Percentiles rank a stretch among this genome's conserved stretches.
Conservation (phyloP, 306 rosid genomes). For the Albizia julibrissin region DNA sequence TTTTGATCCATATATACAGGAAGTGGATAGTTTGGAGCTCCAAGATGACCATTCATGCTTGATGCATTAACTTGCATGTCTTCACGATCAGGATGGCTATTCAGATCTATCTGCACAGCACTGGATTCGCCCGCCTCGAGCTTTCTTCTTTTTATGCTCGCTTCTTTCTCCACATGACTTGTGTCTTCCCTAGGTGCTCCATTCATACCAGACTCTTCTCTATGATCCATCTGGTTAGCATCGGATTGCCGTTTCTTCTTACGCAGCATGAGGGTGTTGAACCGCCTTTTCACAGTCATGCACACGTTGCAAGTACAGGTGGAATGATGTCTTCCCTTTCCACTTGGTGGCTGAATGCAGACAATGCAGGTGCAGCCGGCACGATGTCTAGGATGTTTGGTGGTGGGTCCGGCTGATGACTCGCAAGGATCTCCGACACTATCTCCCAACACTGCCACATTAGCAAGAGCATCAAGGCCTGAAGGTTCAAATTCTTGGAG, state of each 20-base stretch:
- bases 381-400: constrained; percentile 91
- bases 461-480: constrained; percentile 92
- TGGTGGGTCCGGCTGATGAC: constrained; percentile 70
- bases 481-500: constrained; percentile 60
- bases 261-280: constrained; percentile 85
- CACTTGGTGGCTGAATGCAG: constrained; percentile 97
- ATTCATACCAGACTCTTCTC: constrained; percentile 41
- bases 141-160: constrained; percentile 38
- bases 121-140: constrained; percentile 51
- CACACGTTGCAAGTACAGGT: constrained; percentile 93
- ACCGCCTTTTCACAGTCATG: constrained; percentile 90
- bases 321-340: constrained; percentile 88
- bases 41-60: constrained; percentile 46
- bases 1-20: constrained; percentile 42
- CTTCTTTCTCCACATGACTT: constrained; percentile 45
- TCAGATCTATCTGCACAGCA: constrained; percentile 73
- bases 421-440: constrained; percentile 53
- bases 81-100: constrained; percentile 68
- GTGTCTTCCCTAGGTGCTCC: constrained; percentile 40
- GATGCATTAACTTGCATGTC: constrained; percentile 51
- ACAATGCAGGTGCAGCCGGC: constrained; percentile 95
- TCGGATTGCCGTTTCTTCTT: constrained; percentile 84
- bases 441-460: constrained; percentile 88
- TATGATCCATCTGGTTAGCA: constrained; percentile 42
- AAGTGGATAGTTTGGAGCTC: constrained; percentile 36